phyloP scores from a whole-genome alignment of 495 filamentous ascomycete genomes.

The Aspergillus heteromorphus region DNA sequence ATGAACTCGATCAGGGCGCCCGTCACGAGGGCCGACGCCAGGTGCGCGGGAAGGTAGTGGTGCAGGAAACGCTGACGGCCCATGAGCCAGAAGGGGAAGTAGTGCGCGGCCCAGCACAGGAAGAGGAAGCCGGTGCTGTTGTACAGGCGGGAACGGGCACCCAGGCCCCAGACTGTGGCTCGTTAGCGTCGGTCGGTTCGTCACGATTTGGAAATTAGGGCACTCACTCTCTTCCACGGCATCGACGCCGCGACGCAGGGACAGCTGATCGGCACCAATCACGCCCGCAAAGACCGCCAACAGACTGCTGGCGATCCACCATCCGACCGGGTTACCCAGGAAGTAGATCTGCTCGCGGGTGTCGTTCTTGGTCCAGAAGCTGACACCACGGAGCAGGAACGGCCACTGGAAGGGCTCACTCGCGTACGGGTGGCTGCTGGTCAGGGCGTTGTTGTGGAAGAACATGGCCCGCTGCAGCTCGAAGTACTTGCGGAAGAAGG shows the following conservation, averaged over 20 bases:
- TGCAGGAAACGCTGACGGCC: conserved; percentile 71
- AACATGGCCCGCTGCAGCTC: conserved; percentile 98
- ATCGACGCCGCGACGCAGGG: conserved; percentile 84
- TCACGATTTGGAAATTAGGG: background rate
- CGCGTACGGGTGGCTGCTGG: conserved; percentile 92
- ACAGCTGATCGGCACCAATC: conserved; percentile 87
- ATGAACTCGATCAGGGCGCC: conserved; percentile 97
- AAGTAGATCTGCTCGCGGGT: conserved; percentile 98
- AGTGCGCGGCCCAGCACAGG: conserved; percentile 75
- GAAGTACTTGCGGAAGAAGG: conserved; percentile 92
- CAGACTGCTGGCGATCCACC: conserved; percentile 92
- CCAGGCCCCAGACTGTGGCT: conserved; percentile 47
- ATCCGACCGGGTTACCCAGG: conserved; percentile 92
- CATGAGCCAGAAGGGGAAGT: conserved; percentile 72
- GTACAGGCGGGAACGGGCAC: conserved; percentile 88
- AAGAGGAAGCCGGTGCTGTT: conserved; percentile 99
- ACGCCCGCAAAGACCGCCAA: conserved; percentile 93
- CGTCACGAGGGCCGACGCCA: conserved; percentile 86
- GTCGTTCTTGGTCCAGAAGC: conserved; percentile 98
- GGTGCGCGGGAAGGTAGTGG: conserved; percentile 80
- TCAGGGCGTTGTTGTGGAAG: conserved; percentile 97
- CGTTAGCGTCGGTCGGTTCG: background rate
- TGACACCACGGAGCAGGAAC: conserved; percentile 91
- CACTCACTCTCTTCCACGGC: conserved; percentile 88
- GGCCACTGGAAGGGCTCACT: conserved; percentile 97